Conservation (phyloP, 2,329 filamentous ascomycete species). For the Cladosporium sp. region DNA sequence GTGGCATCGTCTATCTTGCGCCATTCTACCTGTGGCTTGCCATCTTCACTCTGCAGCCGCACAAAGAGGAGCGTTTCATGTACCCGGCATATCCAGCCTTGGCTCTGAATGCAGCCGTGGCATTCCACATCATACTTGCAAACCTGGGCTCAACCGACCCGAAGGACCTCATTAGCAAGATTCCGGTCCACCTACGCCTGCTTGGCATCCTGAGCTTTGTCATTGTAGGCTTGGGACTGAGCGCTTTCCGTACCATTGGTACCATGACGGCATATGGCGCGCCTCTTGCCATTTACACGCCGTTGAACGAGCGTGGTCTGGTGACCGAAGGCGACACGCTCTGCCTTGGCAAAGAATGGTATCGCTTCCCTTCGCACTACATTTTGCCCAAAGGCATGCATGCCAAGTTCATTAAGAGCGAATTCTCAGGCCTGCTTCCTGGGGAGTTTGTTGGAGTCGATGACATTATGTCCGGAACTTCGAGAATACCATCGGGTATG, state of each 20-base stretch:
- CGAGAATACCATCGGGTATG: conserved; percentile 76
- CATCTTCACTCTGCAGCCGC: conserved; percentile 88
- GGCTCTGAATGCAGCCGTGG: conserved; percentile 80
- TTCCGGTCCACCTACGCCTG: conserved; percentile 74
- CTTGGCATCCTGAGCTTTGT: conserved; percentile 55
- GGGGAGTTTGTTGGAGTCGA: conserved; percentile 81
- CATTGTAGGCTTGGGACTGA: conserved; percentile 48
- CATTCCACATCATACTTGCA: conserved; percentile 73
- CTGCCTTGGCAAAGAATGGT: conserved; percentile 97
- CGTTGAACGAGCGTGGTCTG: conserved; percentile 56
- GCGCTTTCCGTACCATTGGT: conserved; percentile 69
- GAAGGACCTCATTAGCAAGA: conserved; percentile 59
- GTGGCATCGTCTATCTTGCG: conserved; percentile 70
- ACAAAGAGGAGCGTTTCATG: conserved; percentile 99
- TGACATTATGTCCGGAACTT: conserved; percentile 77
- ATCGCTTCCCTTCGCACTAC: conserved; percentile 92
- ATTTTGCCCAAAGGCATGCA: conserved; percentile 79
- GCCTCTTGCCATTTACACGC: conserved; percentile 66
- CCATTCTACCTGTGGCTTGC: conserved; percentile 94
- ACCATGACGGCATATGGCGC: conserved; percentile 79
- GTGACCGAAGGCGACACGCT: conserved; percentile 63
- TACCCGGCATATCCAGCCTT: conserved; percentile 92
- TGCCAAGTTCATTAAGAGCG: conserved; percentile 85
- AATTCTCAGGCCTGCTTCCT: conserved; percentile 83
- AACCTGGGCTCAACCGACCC: conserved; percentile 69